A percentile compares a stretch with the other conserved stretches of the same genome.
Evolutionary conservation across 2,329 filamentous ascomycete species (phyloP).

Genomic region (Arthrobotrys sphaeroides): DNA sequence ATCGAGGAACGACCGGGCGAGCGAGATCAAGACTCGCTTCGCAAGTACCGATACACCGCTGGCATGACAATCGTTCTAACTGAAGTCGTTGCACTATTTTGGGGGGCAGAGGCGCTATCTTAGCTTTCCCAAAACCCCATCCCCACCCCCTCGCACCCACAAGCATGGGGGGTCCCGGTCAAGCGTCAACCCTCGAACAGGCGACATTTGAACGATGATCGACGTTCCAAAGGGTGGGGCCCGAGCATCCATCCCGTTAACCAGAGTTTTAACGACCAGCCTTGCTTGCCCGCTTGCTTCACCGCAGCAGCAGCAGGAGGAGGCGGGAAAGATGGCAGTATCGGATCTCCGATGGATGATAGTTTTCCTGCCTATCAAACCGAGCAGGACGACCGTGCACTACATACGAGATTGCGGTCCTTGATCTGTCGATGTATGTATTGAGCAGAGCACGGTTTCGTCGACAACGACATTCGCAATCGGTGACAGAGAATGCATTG

Average conservation of each 20-base stretch:
- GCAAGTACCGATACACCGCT: constrained; percentile 31
- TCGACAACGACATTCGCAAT: constrained; percentile 50
- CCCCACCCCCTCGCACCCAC: constrained; percentile 17
- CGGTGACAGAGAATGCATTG: constrained; percentile 48
- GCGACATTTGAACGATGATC: constrained; percentile 52
- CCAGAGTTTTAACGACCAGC: constrained; percentile 16
- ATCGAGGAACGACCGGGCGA: constrained; percentile 25
- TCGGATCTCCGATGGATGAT: constrained; percentile 37
- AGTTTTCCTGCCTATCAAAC: constrained; percentile 18
- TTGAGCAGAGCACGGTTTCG: constrained; percentile 43
- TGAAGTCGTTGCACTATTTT: constrained; percentile 44
- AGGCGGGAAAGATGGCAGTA: constrained; percentile 13
- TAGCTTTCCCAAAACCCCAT: constrained; percentile 17
- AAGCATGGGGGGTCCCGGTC: constrained; percentile 53
- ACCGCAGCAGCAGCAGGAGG: no score
- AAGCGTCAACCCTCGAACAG: constrained; percentile 53
- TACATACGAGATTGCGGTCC: constrained; percentile 1
- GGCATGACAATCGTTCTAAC: constrained; percentile 18
- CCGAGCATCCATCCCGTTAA: constrained; percentile 38
- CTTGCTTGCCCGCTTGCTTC: neutral
- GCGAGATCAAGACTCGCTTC: constrained; percentile 21
- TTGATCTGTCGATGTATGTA: neutral
- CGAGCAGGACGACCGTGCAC: constrained; percentile 20
- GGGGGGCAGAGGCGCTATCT: constrained; percentile 27
- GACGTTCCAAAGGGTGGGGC: constrained; percentile 42